Conservation (phyloP, 768 basidiomycete species). For the Leccinum olivaceopallidum region DNA sequence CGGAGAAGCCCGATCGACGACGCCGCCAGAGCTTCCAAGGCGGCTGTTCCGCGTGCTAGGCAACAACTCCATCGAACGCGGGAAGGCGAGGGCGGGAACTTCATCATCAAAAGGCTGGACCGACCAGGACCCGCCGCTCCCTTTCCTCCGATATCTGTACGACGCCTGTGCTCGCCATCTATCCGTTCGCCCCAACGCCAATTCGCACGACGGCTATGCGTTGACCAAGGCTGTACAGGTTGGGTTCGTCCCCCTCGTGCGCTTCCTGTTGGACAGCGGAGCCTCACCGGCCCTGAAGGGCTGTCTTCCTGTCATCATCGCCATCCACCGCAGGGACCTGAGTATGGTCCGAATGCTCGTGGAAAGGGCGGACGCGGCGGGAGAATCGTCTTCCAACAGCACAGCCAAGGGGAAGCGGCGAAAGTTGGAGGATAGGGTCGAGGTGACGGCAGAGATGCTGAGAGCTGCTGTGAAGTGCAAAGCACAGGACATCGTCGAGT, state of each 20-base stretch:
- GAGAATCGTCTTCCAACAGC: slow-evolving; percentile 24
- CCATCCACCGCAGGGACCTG: slow-evolving; percentile 71
- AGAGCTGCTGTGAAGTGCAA: slow-evolving; percentile 61
- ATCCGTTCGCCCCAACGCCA: slow-evolving; percentile 45
- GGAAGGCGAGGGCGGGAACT: too few relatives aligned
- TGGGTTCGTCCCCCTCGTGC: slow-evolving; percentile 60
- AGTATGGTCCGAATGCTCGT: slow-evolving; percentile 73
- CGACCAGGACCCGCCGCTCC: slow-evolving; percentile 55
- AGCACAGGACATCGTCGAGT: slow-evolving; percentile 71
- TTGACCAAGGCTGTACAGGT: slow-evolving; percentile 77
- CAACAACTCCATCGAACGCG: too few relatives aligned
- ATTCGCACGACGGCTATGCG: slow-evolving; percentile 80
- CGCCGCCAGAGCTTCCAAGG: slow-evolving; percentile 55
- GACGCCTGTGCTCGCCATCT: slow-evolving; percentile 33
- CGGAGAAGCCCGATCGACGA: neutral
- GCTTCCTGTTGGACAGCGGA: slow-evolving; percentile 67
- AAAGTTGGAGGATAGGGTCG: slow-evolving; percentile 59
- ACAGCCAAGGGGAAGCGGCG: slow-evolving; percentile 43
- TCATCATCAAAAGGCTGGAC: slow-evolving; percentile 37
- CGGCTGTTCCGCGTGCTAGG: slow-evolving; percentile 62
- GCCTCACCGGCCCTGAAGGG: slow-evolving; percentile 68
- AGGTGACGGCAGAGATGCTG: slow-evolving; percentile 57
- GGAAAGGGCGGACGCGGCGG: slow-evolving; percentile 44
- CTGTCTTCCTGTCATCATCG: slow-evolving; percentile 69
- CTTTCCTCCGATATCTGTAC: slow-evolving; percentile 62